These are phyloP conservation scores for Ophioceras dolichostomum DNA, from an alignment of 2,329 filamentous ascomycete genomes.

Conservation along the genomic window DNA sequence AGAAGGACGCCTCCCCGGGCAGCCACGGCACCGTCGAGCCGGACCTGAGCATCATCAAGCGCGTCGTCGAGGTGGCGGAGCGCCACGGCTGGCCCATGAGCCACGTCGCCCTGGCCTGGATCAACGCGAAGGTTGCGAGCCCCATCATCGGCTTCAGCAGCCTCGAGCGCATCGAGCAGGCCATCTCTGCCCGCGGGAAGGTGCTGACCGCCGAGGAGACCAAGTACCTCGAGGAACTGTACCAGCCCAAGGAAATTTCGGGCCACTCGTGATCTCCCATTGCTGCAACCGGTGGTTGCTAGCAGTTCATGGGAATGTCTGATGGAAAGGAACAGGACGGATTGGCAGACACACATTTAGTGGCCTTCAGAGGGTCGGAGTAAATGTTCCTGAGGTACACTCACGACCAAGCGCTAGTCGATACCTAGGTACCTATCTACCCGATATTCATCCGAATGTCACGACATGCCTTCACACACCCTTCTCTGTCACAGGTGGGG, in stretches of 20 bases:
- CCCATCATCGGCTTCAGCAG: slow-evolving; percentile 52
- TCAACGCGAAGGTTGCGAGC: slow-evolving; percentile 35
- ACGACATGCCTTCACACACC: too few relatives aligned
- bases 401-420: too few relatives aligned
- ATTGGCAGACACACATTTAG: too few relatives aligned
- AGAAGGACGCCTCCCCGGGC: slow-evolving; percentile 4
- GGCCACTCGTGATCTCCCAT: slow-evolving; percentile 14
- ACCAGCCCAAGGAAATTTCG: slow-evolving; percentile 36
- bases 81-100: slow-evolving; percentile 9
- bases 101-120: slow-evolving; percentile 53
- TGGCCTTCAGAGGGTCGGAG: too few relatives aligned
- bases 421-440: too few relatives aligned
- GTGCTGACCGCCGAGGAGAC: slow-evolving; percentile 45
- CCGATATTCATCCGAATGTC: too few relatives aligned
- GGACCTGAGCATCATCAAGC: slow-evolving; percentile 11
- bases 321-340: too few relatives aligned
- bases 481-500: too few relatives aligned
- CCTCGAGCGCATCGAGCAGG: slow-evolving; percentile 48
- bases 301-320: too few relatives aligned
- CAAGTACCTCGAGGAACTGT: slow-evolving; percentile 49
- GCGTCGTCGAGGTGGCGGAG: slow-evolving; percentile 8
- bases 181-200: slow-evolving; percentile 31
- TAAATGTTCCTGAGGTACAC: too few relatives aligned
- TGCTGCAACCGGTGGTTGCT: too few relatives aligned
- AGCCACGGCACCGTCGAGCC: slow-evolving; percentile 10